Percentiles rank a stretch among this genome's conserved stretches.
Evolutionary conservation across 192 early-diverging fungal genomes (phyloP).

Genomic region (Entomortierella lignicola): DNA sequence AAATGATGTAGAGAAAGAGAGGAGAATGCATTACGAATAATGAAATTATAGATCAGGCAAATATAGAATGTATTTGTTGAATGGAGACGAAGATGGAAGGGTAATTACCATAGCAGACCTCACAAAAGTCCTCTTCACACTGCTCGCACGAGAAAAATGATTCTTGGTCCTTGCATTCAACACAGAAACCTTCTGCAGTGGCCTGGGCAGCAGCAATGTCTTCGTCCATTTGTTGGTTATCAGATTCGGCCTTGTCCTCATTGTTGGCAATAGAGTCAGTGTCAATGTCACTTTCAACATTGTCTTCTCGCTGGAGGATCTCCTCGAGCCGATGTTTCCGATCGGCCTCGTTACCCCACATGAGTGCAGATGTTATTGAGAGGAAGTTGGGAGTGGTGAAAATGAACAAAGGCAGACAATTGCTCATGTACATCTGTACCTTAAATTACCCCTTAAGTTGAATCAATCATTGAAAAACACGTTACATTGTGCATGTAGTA

Average conservation of each 20-base stretch:
- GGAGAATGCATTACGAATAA: background rate
- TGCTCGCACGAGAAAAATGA: conserved; percentile 79
- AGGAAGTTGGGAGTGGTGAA: background rate
- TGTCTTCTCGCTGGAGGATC: conserved; percentile 48
- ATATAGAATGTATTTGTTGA: background rate
- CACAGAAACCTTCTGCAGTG: conserved; percentile 80
- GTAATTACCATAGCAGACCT: conserved; percentile 79
- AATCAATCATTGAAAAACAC: no score
- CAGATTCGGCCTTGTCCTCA: conserved; percentile 8
- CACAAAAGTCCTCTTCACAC: conserved; percentile 90
- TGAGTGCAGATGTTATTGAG: background rate
- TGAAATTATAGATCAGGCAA: background rate
- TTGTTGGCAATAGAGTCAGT: conserved; percentile 8
- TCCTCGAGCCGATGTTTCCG: conserved; percentile 53
- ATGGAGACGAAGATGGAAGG: background rate
- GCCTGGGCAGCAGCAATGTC: conserved; percentile 49
- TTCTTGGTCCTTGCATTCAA: conserved; percentile 89
- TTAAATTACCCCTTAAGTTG: background rate
- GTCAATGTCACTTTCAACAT: conserved; percentile 48
- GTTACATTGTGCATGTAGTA: no score
- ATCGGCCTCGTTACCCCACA: conserved; percentile 44
- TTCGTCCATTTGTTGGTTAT: conserved; percentile 35
- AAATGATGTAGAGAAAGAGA: background rate
- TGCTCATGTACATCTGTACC: background rate
- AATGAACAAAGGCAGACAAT: background rate